Evolutionary conservation across 257 asterid species (phyloP), one percentile per base, ranked within the genome.

Genomic region (Penstemon eatonii): DNA sequence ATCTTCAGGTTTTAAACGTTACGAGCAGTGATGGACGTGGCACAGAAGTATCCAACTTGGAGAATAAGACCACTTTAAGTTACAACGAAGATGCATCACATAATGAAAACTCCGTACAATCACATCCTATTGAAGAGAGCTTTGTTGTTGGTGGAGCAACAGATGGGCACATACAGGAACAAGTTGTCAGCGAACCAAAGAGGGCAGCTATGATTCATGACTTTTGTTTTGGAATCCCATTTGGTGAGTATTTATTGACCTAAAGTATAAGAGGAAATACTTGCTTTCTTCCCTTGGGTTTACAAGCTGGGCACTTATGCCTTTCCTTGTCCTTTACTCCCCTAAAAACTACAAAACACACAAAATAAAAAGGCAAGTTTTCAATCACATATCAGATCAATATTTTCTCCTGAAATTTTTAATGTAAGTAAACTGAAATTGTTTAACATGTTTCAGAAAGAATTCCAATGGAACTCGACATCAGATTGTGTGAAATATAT

Each of bases 221-320:
- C 67, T 93, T 93, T 78, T 93, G 98, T 74, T 78, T 93, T 50
- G 97, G 97, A 62, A 93, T 93, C 69, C 98, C 98, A 62, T 93
- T 85, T 52, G 98, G 97, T 88, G 69, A 81, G 91, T 80, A 59
- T 60, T 11, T 19, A 15, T 54, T 44, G 65, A 47, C 52, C 11
- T 55, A 19, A 11, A 67, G 41, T 74, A 50, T 62, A 58, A 13
- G 54, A 52, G 38, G 36, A 50, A 40, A 38, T 13, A 15, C 8
- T 43, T 43, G 44, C 36, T 61, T 69, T 43, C 49, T 70, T 25
- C 51, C 72, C 50, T 45, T 60, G 54, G 51, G 68, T 61, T 37
- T 65, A n/a, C 12, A 19, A 42, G 25, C 66, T 41, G 25, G 37
- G 52, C 39, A 5, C 18, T 58, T 51, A 56, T 9, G 18, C 58